These are phyloP conservation scores for Fusarium solani-melongenae DNA, from an alignment of 2,329 filamentous ascomycete genomes.

Conservation along the genomic window DNA sequence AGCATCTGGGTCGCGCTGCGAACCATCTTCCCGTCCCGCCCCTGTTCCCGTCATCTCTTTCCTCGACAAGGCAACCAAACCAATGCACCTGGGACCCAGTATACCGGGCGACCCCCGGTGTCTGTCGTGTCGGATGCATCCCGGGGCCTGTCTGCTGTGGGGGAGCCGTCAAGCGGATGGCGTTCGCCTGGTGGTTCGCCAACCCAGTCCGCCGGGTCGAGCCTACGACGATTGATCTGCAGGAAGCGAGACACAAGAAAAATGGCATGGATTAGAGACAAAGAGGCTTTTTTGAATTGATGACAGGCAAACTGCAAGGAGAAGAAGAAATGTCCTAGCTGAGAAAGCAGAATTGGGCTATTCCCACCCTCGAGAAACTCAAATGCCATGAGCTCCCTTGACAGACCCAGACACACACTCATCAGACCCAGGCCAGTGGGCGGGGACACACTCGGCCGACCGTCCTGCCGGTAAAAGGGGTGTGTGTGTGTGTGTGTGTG, in stretches of 20 bases:
- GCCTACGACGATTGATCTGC: not conserved
- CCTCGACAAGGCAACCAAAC: constrained; percentile 7
- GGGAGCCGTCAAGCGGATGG: not conserved
- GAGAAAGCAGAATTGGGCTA: not conserved
- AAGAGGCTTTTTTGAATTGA: not conserved
- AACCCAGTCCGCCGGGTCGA: not conserved
- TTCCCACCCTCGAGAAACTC: not conserved
- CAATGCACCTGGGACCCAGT: not conserved
- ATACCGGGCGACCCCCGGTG: not conserved
- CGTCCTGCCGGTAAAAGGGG: constrained; percentile 29
- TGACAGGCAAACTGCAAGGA: not conserved
- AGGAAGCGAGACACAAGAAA: not conserved
- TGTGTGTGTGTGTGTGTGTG: not conserved
- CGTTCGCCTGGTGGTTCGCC: constrained; percentile 8
- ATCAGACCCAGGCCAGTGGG: constrained; percentile 4
- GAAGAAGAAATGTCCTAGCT: not conserved
- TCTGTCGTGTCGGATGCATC: not conserved
- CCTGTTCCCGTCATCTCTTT: not conserved
- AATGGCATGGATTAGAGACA: not conserved
- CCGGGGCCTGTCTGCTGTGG: not conserved
- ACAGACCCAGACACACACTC: not conserved
- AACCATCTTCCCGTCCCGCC: not conserved
- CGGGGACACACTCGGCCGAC: constrained; percentile 3
- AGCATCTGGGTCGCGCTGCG: constrained; percentile 9
- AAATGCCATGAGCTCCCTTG: not conserved